Evolutionary conservation across 176 grass and related monocot genomes (phyloP).

Genomic region (Leersia perrieri): DNA sequence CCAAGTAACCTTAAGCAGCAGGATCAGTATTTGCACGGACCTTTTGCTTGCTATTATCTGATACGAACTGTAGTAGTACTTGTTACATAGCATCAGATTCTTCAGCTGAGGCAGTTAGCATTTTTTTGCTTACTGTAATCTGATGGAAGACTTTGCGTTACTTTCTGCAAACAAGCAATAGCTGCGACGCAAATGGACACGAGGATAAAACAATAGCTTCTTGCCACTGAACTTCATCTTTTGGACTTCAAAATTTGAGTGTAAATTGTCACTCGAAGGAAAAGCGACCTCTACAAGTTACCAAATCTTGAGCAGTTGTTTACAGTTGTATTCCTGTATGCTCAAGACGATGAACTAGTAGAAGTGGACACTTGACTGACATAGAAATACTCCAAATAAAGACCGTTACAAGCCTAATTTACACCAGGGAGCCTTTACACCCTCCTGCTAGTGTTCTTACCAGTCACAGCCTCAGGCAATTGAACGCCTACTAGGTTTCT

Average conservation of each 20-base stretch:
- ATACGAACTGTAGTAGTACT: too few species aligned
- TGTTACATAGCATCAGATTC: too few species aligned
- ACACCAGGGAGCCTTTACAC: conserved; percentile 7
- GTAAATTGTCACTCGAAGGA: background rate
- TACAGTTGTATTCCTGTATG: background rate
- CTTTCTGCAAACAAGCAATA: too few species aligned
- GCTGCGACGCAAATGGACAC: background rate
- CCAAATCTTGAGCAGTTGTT: background rate
- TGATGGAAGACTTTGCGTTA: too few species aligned
- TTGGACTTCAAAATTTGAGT: background rate
- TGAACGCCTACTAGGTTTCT: conserved; percentile 24
- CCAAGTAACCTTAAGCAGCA: too few species aligned
- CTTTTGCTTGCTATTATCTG: too few species aligned
- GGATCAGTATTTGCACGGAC: too few species aligned
- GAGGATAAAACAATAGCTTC: background rate
- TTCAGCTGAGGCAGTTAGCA: too few species aligned
- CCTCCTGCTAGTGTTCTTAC: conserved; percentile 10
- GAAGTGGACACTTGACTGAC: conserved; percentile 2
- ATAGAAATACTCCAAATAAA: conserved; percentile 27
- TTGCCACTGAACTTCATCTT: background rate
- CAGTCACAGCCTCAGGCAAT: conserved; percentile 6
- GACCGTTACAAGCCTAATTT: conserved; percentile 37
- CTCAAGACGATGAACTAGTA: background rate
- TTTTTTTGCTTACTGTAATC: too few species aligned
- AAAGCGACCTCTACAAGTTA: background rate